A percentile compares a stretch with the other conserved stretches of the same genome.
Evolutionary conservation across 768 basidiomycete genomes (phyloP).

Genomic region (Coprinellus aureogranulatus): DNA sequence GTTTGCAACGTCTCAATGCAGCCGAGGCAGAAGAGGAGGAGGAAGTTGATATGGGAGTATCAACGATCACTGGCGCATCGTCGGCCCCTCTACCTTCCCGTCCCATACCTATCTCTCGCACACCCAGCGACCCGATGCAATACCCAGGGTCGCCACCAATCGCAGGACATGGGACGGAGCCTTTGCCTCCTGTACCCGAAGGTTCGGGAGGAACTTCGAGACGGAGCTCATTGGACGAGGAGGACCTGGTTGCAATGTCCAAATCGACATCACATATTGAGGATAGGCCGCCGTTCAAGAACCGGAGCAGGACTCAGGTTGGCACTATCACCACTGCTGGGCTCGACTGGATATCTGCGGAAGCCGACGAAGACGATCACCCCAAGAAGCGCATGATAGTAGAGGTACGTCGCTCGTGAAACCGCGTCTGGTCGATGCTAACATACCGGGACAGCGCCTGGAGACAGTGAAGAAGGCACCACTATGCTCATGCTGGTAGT

Average conservation of each 20-base stretch:
- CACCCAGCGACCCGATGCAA: conserved; percentile 7
- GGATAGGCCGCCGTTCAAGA: conserved; percentile 33
- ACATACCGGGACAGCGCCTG: conserved; percentile 49
- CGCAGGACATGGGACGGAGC: conserved; percentile 57
- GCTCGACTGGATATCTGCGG: conserved; percentile 47
- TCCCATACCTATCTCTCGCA: conserved; percentile 18
- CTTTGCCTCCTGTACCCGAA: conserved; percentile 57
- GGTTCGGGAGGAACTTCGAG: conserved; percentile 41
- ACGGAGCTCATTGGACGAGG: conserved; percentile 57
- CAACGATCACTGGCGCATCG: not conserved
- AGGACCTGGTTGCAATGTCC: conserved; percentile 71
- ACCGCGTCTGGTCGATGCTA: not conserved
- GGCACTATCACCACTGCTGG: conserved; percentile 32
- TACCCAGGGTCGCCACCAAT: conserved; percentile 22
- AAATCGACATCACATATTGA: conserved; percentile 76
- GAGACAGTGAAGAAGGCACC: conserved; percentile 70
- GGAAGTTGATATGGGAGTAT: conserved; percentile 66
- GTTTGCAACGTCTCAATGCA: conserved; percentile 68
- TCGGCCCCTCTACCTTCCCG: conserved; percentile 26
- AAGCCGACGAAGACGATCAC: conserved; percentile 29
- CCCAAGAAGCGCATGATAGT: conserved; percentile 63
- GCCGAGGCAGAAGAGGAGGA: conserved; percentile 38
- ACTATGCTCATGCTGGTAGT: conserved; percentile 69
- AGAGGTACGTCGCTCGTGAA: conserved; percentile 50
- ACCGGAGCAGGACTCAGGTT: conserved; percentile 20